phyloP scores from a whole-genome alignment of 768 basidiomycete species.

The Mycena maculata region DNA sequence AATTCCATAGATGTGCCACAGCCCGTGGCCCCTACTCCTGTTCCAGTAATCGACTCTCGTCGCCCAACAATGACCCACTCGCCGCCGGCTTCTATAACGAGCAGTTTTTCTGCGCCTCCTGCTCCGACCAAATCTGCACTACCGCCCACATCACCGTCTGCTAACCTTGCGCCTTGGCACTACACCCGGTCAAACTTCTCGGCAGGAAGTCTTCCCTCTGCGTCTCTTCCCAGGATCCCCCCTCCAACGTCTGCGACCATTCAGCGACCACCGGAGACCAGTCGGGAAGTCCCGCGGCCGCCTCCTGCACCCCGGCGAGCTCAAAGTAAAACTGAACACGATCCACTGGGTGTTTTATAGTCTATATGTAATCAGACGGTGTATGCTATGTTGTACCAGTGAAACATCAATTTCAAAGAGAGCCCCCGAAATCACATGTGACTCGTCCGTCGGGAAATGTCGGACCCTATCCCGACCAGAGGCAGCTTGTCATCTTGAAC shows the following conservation, averaged over 20 bases:
- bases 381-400: not conserved
- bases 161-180: slow-evolving; percentile 63
- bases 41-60: slow-evolving; percentile 53
- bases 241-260: slow-evolving; percentile 59
- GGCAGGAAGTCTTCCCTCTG: slow-evolving; percentile 46
- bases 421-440: slow-evolving; percentile 6
- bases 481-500: slow-evolving; percentile 41
- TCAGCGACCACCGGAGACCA: slow-evolving; percentile 39
- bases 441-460: slow-evolving; percentile 23
- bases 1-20: slow-evolving; percentile 39
- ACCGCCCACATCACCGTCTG: slow-evolving; percentile 28
- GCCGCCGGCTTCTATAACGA: not conserved
- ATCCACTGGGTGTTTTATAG: slow-evolving; percentile 56
- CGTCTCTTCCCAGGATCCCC: slow-evolving; percentile 63
- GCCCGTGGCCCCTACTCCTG: slow-evolving; percentile 48
- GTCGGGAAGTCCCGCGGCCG: slow-evolving; percentile 43
- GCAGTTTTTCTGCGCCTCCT: slow-evolving; percentile 32
- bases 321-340: slow-evolving; percentile 42
- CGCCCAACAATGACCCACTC: not conserved
- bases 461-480: slow-evolving; percentile 22
- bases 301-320: slow-evolving; percentile 27
- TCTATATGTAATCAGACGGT: slow-evolving; percentile 28
- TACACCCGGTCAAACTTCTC: slow-evolving; percentile 65
- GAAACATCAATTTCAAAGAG: not conserved
- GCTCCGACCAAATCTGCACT: slow-evolving; percentile 16